Conservation (phyloP, 1,284 basidiomycete species). For the Malassezia psittaci region DNA sequence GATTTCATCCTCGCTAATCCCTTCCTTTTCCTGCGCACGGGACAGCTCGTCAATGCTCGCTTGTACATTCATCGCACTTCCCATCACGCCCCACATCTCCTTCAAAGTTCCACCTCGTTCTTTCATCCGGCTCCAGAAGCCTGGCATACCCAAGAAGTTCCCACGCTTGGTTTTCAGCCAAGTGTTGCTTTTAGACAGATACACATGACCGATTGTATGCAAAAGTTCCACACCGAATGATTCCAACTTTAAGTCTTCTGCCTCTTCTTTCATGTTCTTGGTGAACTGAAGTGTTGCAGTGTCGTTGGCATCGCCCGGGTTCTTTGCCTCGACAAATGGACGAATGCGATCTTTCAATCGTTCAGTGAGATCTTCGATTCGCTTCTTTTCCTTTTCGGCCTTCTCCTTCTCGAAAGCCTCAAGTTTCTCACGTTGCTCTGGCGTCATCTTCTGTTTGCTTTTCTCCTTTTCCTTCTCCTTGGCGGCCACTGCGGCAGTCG, state of each 20-base stretch:
- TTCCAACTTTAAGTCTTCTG: conserved; percentile 92
- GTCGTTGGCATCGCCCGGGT: conserved; percentile 75
- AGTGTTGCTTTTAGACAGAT: conserved; percentile 82
- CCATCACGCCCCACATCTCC: conserved; percentile 48
- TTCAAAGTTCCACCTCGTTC: conserved; percentile 71
- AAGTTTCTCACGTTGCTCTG: conserved; percentile 58
- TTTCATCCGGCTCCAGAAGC: conserved; percentile 86
- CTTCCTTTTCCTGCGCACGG: conserved; percentile 73
- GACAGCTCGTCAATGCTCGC: conserved; percentile 72
- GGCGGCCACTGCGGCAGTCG: conserved; percentile 30
- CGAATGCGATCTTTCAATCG: conserved; percentile 47
- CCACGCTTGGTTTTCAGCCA: conserved; percentile 62
- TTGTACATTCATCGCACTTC: conserved; percentile 55
- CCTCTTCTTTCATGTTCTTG: conserved; percentile 68
- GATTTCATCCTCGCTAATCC: conserved; percentile 61
- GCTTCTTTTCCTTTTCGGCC: conserved; percentile 42
- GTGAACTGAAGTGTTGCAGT: conserved; percentile 59
- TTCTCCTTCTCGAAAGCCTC: conserved; percentile 46
- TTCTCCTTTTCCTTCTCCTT: conserved; percentile 47
- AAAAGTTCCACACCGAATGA: conserved; percentile 89
- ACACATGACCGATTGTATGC: conserved; percentile 56
- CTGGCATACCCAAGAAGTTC: conserved; percentile 74
- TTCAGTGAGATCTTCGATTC: conserved; percentile 36
- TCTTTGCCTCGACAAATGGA: conserved; percentile 55
- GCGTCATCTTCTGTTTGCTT: conserved; percentile 56